Evolutionary conservation across 2,329 filamentous ascomycete species (phyloP).

Genomic region (Sporothrix schenckii): DNA sequence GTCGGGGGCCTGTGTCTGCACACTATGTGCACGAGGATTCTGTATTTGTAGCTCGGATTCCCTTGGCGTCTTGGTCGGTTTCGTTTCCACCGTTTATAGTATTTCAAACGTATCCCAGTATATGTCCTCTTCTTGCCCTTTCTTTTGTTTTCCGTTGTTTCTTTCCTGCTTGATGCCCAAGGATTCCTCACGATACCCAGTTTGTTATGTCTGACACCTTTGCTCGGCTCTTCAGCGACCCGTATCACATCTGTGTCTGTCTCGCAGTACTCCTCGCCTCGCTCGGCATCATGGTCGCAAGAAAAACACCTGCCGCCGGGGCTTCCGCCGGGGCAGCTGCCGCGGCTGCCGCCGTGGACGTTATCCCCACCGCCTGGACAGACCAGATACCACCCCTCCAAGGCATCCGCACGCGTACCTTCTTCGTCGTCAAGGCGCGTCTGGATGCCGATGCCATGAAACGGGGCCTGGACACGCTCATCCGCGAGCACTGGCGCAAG

Average conservation of each 20-base stretch:
- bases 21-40: no score
- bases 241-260: not conserved
- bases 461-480: conserved; percentile 24
- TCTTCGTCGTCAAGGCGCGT: conserved; percentile 22
- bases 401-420: conserved; percentile 26
- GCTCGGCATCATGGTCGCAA: not conserved
- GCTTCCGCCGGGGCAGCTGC: not conserved
- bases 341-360: not conserved
- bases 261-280: no score
- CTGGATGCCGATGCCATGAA: conserved; percentile 23
- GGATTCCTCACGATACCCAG: no score
- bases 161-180: no score
- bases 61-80: no score
- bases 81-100: no score
- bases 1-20: no score
- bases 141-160: no score
- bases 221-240: not conserved
- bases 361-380: not conserved
- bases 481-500: conserved; percentile 31
- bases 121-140: no score
- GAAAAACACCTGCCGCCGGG: not conserved
- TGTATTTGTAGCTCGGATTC: no score
- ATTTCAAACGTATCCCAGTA: no score
- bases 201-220: no score
- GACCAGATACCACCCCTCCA: conserved; percentile 14